Conservation (phyloP, 768 basidiomycete genomes). For the Neoboletus magnificus region DNA sequence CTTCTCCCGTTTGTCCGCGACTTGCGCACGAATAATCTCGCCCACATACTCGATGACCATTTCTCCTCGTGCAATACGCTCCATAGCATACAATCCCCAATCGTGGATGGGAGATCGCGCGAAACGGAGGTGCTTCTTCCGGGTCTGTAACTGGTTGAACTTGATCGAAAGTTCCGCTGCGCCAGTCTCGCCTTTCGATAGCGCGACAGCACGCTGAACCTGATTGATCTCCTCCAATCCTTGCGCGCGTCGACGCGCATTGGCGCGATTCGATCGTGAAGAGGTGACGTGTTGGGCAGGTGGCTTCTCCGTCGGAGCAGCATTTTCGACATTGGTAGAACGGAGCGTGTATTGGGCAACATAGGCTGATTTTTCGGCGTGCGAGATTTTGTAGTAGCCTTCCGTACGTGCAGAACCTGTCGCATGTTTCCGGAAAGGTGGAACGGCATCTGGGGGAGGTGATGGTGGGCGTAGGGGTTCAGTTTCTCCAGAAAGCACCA, state of each 20-base stretch:
- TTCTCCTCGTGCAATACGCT: slow-evolving; percentile 87
- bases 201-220: slow-evolving; percentile 73
- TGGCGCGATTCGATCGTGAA: slow-evolving; percentile 88
- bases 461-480: slow-evolving; percentile 27
- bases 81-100: slow-evolving; percentile 98
- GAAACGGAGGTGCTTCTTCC: slow-evolving; percentile 97
- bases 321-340: slow-evolving; percentile 42
- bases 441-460: slow-evolving; percentile 39
- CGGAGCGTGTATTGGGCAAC: slow-evolving; percentile 84
- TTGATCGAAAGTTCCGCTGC: slow-evolving; percentile 79
- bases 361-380: slow-evolving; percentile 87
- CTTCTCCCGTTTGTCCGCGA: slow-evolving; percentile 97
- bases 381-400: slow-evolving; percentile 93
- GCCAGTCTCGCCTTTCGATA: slow-evolving; percentile 72
- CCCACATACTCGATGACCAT: slow-evolving; percentile 99
- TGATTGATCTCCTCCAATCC: slow-evolving; percentile 95
- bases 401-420: slow-evolving; percentile 91
- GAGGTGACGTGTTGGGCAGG: slow-evolving; percentile 59
- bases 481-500: slow-evolving; percentile 26
- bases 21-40: slow-evolving; percentile 91
- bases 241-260: slow-evolving; percentile 85
- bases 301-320: slow-evolving; percentile 39
- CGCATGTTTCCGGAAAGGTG: slow-evolving; percentile 68
- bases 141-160: slow-evolving; percentile 96
- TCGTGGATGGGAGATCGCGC: slow-evolving; percentile 95